Evolutionary conservation across 129 eudicot genomes (phyloP), one percentile per base, ranked within the genome.

Genomic region (Sambucus nigra): DNA sequence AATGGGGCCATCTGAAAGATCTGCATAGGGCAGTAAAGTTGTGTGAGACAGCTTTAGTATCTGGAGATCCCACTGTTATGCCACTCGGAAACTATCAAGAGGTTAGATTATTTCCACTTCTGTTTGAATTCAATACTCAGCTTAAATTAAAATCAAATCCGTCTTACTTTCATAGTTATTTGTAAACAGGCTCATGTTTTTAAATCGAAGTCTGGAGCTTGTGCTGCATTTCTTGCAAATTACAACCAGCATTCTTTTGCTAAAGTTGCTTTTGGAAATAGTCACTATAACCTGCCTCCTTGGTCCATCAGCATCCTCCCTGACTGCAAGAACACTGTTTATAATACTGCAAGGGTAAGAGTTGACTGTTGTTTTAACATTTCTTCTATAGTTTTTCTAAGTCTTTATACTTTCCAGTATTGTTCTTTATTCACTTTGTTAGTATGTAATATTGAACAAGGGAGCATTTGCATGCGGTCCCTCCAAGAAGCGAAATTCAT

Each of bases 1-100:
- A 91, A 83, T 91, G 99, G 99, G 99, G 99, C 18, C 99, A 92
- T 73, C 32, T 92, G 62, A 86, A 82, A 75, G 99, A 92, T 80
- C 59, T 92, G 31, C 99, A 92, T 55, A 80, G 94, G 75, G 96
- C 99, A 32, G 86, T 86, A 50, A 92, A 92, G 72, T 79, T 92
- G 17, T 86, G 96, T 59, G 99, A 92, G 66, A 96, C 94, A 39
- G 88, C 94, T 68, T 66, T 92, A 60, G 78, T 92, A 59, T 80
- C 76, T 20, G 89, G 78, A 40, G 84, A 83, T 69, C 87, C 88
- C 12, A 38, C 75, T 25, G 76, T 73, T 17, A 63, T 69, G 38
- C 48, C 79, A 55, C 92, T 92, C 17, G 99, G 99, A 27, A 73
- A 69, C 75, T 55, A 71, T 83, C 99, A 92, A 59, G 94, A 82